Conservation (phyloP, 345 rosid species). For the Pistacia integerrima region DNA sequence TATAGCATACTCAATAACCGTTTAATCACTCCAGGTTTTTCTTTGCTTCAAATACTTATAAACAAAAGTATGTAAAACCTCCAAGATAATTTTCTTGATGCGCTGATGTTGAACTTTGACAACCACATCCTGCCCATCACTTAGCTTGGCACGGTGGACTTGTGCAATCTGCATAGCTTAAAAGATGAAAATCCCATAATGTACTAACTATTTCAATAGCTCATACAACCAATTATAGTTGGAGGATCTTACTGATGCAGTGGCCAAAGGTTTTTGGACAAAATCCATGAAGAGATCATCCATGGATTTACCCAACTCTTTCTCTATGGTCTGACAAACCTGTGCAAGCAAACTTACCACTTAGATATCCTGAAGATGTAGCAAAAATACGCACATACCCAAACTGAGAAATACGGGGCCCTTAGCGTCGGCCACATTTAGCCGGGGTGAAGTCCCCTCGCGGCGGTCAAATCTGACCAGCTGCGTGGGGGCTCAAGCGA, state of each 20-base stretch:
- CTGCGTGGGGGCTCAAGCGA: too few species aligned
- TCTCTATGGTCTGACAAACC: constrained; percentile 75
- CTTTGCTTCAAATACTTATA: constrained; percentile 22
- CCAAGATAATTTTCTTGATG: constrained; percentile 76
- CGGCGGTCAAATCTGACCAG: too few species aligned
- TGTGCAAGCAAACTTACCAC: constrained; percentile 28
- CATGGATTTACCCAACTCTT: constrained; percentile 65
- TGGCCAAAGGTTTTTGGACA: constrained; percentile 73
- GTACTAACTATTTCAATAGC: constrained; percentile 4
- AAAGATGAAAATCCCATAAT: constrained; percentile 4
- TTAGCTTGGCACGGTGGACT: constrained; percentile 86
- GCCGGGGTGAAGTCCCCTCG: too few species aligned
- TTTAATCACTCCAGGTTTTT: constrained; percentile 19
- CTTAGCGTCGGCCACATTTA: too few species aligned
- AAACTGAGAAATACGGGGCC: too few species aligned
- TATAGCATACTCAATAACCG: constrained; percentile 20
- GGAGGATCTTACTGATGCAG: constrained; percentile 76
- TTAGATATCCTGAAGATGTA: not conserved
- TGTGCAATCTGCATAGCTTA: constrained; percentile 78
- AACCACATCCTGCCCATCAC: constrained; percentile 77
- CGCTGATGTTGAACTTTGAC: constrained; percentile 93
- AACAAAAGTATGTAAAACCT: constrained; percentile 51
- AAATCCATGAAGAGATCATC: constrained; percentile 65
- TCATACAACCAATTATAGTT: constrained; percentile 7
- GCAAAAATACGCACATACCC: not conserved